Base-by-base conservation (phyloP, 2,329 filamentous ascomycete species). In the Trematosphaeria pertusa region DNA sequence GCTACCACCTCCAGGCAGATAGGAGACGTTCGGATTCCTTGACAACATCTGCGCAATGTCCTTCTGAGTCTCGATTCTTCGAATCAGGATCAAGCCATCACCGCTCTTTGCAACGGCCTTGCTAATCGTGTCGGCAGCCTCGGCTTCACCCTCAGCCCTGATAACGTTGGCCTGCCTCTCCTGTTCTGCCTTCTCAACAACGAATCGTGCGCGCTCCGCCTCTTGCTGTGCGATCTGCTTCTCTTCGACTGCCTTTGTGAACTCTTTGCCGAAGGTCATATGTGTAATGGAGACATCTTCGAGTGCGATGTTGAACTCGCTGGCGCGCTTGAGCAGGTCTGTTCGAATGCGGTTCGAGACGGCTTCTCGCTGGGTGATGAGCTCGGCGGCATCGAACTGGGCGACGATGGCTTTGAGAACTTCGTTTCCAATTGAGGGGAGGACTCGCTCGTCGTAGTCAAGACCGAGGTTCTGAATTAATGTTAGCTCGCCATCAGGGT, bases 151-250 rank as follows among this genome's bases (percentile, higher is more conserved):
- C 83, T 99, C 94, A 41, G 94, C 94, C 46, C 94, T 86, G 75
- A 99, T 99, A 67, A 99, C 94, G 78, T 94, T 97, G 63, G 94
- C 94, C 79, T 99, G 94, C 66, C 94, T 84, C 80, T 99, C 94
- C 81, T 99, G 94, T 83, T 99, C 94, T 51, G 94, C 94, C 74
- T 91, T 91, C 83, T 99, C 94, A 73, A 99, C 94, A 62, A 99
- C 95, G 81, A 99, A 99, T 59, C 94, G 85, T 37, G 94, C 94
- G 58, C 94, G 85, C 82, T 99, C 94, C 56, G 94, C 94, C 71
- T 99, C 94, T 78, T 99, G 94, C 79, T 99, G 94, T 45, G 94
- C 94, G 74, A 99, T 99, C 82, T 99, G 94, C 86, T 99, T 99
- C 85, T 99, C 94, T 80, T 99, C 94, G 67, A 99, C 94, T 58